Base-by-base conservation (phyloP, 108 stramenopile species). In the Nannochloropsis gaditana region DNA sequence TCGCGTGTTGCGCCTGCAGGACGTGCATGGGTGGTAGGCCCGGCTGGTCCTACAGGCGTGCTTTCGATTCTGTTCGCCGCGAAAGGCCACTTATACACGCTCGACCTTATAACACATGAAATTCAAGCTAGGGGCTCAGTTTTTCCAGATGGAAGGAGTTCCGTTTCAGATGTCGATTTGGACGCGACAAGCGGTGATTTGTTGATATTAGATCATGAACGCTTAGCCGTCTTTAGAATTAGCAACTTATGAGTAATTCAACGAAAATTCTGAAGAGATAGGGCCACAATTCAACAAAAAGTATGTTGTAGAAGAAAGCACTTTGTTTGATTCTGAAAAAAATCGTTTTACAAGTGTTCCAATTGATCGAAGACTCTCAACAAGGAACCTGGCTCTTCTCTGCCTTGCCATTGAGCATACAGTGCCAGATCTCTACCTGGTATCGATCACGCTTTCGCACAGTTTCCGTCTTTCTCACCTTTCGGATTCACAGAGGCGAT, bases 101-200 rank as follows among this genome's bases (percentile, higher is more conserved):
- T 15, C 59, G 15, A n/a, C 6, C 8, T n/a, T 73, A n/a, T n/a
- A n/a, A 73, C 59, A n/a, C 59, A 73, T 6, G 19, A 8, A 73
- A 6, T 73, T 4, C 5, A 73, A n/a, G 59, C 59, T 73, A 15
- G 59, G 59, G 59, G 59, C 59, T 73, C 59, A 15, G 59, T 73
- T n/a, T 73, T 73, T 73, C 59, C 59, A n/a, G 59, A 73, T n/a
- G 6, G n/a, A 73, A n/a, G 19, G n/a, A n/a, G 59, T n/a, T 15
- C 59, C 19, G 59, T 73, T n/a, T n/a, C n/a, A n/a, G 59, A 73
- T 73, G 59, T 73, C 4, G 15, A 15, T n/a, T 73, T 15, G 59
- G 59, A 73, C 59, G 59, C 8, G 59, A n/a, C n/a, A n/a, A 73
- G 59, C 59, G 59, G 59, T n/a, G 59, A 73, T n/a, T n/a, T 73